Evolutionary conservation across 306 rosid species (phyloP), one percentile per base, ranked within the genome.

Genomic region (Prunus armeniaca): DNA sequence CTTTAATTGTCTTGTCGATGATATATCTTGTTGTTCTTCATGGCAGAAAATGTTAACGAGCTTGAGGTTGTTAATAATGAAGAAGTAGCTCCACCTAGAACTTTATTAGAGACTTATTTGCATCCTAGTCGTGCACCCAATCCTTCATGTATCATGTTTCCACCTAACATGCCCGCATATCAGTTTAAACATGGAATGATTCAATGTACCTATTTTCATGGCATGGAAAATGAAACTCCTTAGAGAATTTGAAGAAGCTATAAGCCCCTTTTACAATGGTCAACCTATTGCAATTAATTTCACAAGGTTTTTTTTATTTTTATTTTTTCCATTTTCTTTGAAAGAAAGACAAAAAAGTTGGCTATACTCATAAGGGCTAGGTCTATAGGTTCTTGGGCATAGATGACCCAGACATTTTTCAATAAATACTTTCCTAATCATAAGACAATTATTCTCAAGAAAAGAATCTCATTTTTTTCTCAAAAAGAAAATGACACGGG

Each of bases 81-180:
- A 22, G 12, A 58, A 58, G 12, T 22, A 22, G 18, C 12, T 22
- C 66, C 66, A 1, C 8, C 8, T 27, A 61, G 41, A 25, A 61
- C 66, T 25, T 30, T 30, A 30, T 61, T 61, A 34, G 18, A 61
- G 9, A 61, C 9, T 4, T 20, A 47, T 7, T 24, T 25, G 28
- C 2, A 30, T 50, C 30, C 30, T 3, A 10, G 38, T 5, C 76
- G 19, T 22, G 30, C 3, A 5, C 46, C 63, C 15, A 30, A n/a
- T 2, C 75, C 75, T 12, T 71, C 75, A 15, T 71, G 75, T 15
- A 30, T 71, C 25, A 52, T 71, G 32, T 75, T 75, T 12, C 67
- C 14, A 17, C 17, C 79, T 19, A 65, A 20, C 34, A 52, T n/a
- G 17, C 65, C 64, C 3, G 17, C 54, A 12, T 13, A 45, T 11